Evolutionary conservation across 345 rosid species (phyloP).

Genomic region (Citrus mangshanensis): DNA sequence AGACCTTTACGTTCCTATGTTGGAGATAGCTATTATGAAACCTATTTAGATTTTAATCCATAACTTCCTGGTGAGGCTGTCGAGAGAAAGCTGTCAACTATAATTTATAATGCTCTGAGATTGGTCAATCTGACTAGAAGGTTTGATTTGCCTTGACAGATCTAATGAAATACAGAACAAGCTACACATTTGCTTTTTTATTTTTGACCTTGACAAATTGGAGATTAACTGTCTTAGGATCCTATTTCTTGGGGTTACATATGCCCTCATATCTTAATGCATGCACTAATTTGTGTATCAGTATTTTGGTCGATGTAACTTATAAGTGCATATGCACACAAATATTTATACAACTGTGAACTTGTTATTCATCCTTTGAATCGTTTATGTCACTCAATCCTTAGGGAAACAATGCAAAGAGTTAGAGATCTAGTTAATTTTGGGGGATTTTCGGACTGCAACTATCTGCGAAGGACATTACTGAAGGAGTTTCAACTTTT

Average conservation of each 20-base stretch:
- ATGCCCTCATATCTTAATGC: neutral
- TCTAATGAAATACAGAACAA: neutral
- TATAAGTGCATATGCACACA: conserved; percentile 4
- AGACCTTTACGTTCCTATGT: neutral
- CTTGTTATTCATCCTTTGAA: conserved; percentile 6
- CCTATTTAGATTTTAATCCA: neutral
- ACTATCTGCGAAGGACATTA: conserved; percentile 60
- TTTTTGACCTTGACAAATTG: neutral
- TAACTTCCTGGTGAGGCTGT: neutral
- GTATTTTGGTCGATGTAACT: neutral
- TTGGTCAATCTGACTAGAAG: neutral
- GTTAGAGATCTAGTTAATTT: conserved; percentile 52
- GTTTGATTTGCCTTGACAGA: neutral
- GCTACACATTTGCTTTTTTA: neutral
- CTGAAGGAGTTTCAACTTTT: conserved; percentile 72
- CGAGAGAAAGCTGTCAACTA: neutral
- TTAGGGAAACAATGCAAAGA: conserved; percentile 70
- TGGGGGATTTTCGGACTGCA: conserved; percentile 57
- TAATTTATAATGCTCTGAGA: neutral
- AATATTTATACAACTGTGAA: neutral
- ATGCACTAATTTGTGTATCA: neutral
- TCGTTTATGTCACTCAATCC: conserved; percentile 6
- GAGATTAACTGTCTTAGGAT: neutral
- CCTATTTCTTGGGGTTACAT: neutral
- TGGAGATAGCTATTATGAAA: neutral